A percentile compares a stretch with the other conserved stretches of the same genome.
Conservation (phyloP, 805 yeast species). For the Wickerhamomyces alni region DNA sequence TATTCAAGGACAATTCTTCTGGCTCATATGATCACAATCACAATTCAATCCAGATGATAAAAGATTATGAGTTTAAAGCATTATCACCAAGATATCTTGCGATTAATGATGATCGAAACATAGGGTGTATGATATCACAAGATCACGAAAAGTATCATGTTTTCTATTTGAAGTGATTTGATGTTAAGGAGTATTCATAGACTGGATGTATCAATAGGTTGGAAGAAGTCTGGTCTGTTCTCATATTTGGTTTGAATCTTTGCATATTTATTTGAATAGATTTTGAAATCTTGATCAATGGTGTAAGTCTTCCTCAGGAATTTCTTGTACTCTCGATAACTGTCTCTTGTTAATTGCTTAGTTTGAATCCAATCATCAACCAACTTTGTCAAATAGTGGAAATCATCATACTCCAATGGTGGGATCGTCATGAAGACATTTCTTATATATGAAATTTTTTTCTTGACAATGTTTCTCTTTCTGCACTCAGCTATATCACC, state of each 20-base stretch:
- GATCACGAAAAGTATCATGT: conserved; percentile 23
- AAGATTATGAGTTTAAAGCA: background rate
- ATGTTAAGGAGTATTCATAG: no score
- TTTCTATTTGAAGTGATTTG: conserved; percentile 2
- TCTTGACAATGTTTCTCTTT: conserved; percentile 15
- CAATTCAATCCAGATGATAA: conserved; percentile 2
- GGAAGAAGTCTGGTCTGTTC: background rate
- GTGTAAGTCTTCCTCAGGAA: conserved; percentile 17
- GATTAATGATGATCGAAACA: conserved; percentile 20
- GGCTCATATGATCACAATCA: no score
- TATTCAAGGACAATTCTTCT: no score
- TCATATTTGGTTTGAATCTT: background rate
- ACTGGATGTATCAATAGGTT: background rate
- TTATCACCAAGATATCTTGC: conserved; percentile 22
- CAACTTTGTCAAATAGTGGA: conserved; percentile 8
- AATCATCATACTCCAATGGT: conserved; percentile 17
- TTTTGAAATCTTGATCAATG: conserved; percentile 11
- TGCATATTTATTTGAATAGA: conserved; percentile 5
- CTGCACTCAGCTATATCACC: conserved; percentile 16
- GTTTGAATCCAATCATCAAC: conserved; percentile 6
- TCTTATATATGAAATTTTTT: conserved; percentile 17
- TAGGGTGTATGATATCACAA: conserved; percentile 33
- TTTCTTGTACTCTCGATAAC: conserved; percentile 17
- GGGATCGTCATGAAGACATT: conserved; percentile 10
- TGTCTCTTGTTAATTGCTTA: background rate